These are phyloP conservation scores for Beauveria brongniartii DNA, from an alignment of 2,329 filamentous ascomycete genomes.

Conservation along the genomic window DNA sequence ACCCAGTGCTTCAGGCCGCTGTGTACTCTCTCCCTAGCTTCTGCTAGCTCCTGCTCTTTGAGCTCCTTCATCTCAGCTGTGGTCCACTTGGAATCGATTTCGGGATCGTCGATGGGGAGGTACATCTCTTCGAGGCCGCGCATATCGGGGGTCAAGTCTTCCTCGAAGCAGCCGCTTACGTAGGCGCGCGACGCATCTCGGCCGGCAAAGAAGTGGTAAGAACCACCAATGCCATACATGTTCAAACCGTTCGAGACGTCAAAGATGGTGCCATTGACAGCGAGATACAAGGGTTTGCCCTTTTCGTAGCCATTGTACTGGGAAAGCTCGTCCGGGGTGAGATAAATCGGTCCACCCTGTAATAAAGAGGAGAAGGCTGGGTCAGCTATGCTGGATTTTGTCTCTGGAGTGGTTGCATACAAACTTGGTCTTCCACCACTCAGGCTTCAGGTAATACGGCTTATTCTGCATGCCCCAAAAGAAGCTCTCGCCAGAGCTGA, in stretches of 20 bases:
- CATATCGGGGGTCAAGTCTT: slow-evolving; percentile 77
- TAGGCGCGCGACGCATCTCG: slow-evolving; percentile 81
- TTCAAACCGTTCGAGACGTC: slow-evolving; percentile 64
- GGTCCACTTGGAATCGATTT: slow-evolving; percentile 51
- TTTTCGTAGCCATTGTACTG: slow-evolving; percentile 71
- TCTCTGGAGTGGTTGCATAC: slow-evolving; percentile 34
- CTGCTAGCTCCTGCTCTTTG: slow-evolving; percentile 54
- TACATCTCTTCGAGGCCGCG: slow-evolving; percentile 84
- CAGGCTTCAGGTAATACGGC: slow-evolving; percentile 51
- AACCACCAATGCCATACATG: slow-evolving; percentile 76
- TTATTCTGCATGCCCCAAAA: slow-evolving; percentile 57
- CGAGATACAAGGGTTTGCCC: slow-evolving; percentile 74
- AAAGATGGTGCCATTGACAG: slow-evolving; percentile 81
- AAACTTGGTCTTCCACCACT: slow-evolving; percentile 51
- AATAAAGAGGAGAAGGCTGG: slow-evolving; percentile 9
- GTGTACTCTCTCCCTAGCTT: slow-evolving; percentile 57
- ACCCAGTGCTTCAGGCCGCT: slow-evolving; percentile 73
- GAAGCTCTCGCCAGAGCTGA: slow-evolving; percentile 61
- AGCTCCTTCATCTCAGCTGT: slow-evolving; percentile 44
- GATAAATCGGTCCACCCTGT: slow-evolving; percentile 51
- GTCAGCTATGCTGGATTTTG: slow-evolving; percentile 1
- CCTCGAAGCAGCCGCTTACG: slow-evolving; percentile 85
- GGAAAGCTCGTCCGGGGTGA: slow-evolving; percentile 69
- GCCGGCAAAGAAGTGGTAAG: slow-evolving; percentile 81
- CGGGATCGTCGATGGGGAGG: slow-evolving; percentile 54